Evolutionary conservation across 2,329 filamentous ascomycete genomes (phyloP).

Genomic region (Fusarium ramigenum): DNA sequence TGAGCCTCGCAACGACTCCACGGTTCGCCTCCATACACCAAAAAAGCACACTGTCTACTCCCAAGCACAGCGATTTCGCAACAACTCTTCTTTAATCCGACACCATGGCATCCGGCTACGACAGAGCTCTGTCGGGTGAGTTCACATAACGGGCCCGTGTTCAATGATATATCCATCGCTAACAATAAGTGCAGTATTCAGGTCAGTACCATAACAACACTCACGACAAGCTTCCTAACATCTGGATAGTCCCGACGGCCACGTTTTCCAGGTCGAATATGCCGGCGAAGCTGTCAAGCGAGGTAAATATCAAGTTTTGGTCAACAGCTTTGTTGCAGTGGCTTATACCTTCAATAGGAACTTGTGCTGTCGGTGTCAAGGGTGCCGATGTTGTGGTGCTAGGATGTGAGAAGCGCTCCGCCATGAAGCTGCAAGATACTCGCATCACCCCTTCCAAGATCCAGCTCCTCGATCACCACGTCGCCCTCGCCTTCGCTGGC

Average conservation of each 20-base stretch:
- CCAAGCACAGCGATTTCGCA: not conserved
- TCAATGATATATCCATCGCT: slow-evolving; percentile 53
- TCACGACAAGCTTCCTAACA: slow-evolving; percentile 53
- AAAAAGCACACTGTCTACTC: slow-evolving; percentile 5
- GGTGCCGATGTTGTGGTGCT: slow-evolving; percentile 93
- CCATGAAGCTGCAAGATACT: slow-evolving; percentile 99
- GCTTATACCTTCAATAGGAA: slow-evolving; percentile 66
- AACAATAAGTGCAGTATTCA: slow-evolving; percentile 76
- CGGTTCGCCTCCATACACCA: slow-evolving; percentile 19
- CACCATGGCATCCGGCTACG: slow-evolving; percentile 91
- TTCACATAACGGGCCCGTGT: slow-evolving; percentile 39
- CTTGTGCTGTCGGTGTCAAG: slow-evolving; percentile 97
- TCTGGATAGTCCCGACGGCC: slow-evolving; percentile 87
- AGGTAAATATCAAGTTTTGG: slow-evolving; percentile 66
- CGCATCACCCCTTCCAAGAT: slow-evolving; percentile 99
- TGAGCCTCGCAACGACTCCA: slow-evolving; percentile 28
- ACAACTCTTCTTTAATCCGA: slow-evolving; percentile 3
- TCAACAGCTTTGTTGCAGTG: slow-evolving; percentile 1
- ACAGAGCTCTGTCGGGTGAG: slow-evolving; percentile 98
- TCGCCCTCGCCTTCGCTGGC: slow-evolving; percentile 95
- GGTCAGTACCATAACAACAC: slow-evolving; percentile 58
- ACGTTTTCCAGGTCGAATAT: slow-evolving; percentile 99
- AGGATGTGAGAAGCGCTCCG: slow-evolving; percentile 97
- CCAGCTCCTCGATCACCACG: slow-evolving; percentile 92
- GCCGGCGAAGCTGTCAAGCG: slow-evolving; percentile 98